phyloP scores from a whole-genome alignment of 2,329 filamentous ascomycete species.

The Annulohypoxylon truncatum region DNA sequence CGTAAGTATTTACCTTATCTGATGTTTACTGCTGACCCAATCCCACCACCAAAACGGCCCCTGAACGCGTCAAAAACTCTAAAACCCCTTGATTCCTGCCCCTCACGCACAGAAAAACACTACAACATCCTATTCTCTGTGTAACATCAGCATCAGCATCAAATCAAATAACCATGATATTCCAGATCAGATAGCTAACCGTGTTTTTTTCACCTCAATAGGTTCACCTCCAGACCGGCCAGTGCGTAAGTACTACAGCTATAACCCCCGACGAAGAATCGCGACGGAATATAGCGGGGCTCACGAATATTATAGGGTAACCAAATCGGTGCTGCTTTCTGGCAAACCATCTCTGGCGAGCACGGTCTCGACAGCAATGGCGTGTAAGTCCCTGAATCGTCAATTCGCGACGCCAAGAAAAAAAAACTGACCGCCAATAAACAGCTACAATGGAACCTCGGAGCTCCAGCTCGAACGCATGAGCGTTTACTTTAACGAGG shows the following conservation, averaged over 20 bases:
- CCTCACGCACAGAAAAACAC: constrained; percentile 46
- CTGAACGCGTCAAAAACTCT: constrained; percentile 53
- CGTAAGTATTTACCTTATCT: constrained; percentile 61
- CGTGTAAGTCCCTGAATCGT: constrained; percentile 73
- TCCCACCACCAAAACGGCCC: constrained; percentile 21
- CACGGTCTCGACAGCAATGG: constrained; percentile 98
- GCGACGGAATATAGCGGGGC: constrained; percentile 34
- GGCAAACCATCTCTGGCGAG: constrained; percentile 89
- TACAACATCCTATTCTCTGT: constrained; percentile 26
- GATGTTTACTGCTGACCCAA: constrained; percentile 40
- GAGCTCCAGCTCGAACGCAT: constrained; percentile 99
- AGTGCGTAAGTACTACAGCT: constrained; percentile 80
- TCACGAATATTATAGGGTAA: constrained; percentile 78
- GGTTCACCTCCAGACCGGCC: constrained; percentile 99
- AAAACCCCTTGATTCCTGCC: constrained; percentile 51
- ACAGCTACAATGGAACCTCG: constrained; percentile 94
- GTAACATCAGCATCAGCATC: constrained; percentile 19
- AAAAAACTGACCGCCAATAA: constrained; percentile 46
- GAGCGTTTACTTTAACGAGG: constrained; percentile 98
- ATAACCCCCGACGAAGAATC: constrained; percentile 44
- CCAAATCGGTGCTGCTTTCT: constrained; percentile 99
- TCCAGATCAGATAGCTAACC: constrained; percentile 61
- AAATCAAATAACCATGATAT: constrained; percentile 24
- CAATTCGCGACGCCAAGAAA: constrained; percentile 12
- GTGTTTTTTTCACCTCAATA: constrained; percentile 61